Conservation (phyloP, 176 grass and related monocot species). For the Echinochloa phyllopogon region DNA sequence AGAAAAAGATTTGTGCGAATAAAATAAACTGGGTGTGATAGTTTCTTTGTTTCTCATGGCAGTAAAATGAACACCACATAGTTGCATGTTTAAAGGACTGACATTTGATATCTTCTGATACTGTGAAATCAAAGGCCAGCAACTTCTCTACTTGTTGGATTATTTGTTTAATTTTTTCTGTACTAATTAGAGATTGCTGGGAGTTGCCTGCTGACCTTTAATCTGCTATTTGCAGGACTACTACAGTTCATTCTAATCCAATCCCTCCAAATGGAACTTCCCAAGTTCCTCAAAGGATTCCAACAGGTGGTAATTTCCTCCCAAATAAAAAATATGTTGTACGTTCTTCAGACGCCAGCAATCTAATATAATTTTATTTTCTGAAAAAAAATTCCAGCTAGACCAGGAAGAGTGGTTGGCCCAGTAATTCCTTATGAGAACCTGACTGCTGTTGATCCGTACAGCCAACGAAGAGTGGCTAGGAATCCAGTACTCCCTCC, state of each 20-base stretch:
- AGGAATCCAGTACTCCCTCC: conserved; percentile 72
- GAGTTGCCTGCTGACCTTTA: conserved; percentile 34
- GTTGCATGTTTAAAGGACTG: conserved; percentile 19
- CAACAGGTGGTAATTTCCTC: conserved; percentile 65
- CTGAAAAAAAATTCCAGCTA: conserved; percentile 56
- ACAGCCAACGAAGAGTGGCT: conserved; percentile 60
- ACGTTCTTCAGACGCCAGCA: background rate
- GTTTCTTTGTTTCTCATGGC: background rate
- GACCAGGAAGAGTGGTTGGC: conserved; percentile 76
- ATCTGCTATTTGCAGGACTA: conserved; percentile 60
- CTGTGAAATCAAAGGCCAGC: conserved; percentile 7
- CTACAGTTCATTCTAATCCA: conserved; percentile 67
- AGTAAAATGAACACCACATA: background rate
- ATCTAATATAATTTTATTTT: conserved; percentile 30
- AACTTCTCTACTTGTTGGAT: conserved; percentile 15
- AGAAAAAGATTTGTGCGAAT: background rate
- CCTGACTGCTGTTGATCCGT: conserved; percentile 52
- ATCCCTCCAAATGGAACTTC: conserved; percentile 55
- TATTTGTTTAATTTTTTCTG: background rate
- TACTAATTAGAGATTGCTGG: conserved; percentile 12
- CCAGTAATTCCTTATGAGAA: conserved; percentile 68
- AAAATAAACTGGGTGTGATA: background rate
- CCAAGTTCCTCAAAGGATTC: conserved; percentile 70
- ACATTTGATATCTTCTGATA: conserved; percentile 38
- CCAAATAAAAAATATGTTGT: conserved; percentile 16